Base-by-base conservation (phyloP, 164 flowering plant genomes). In the Vitis labrusca region DNA sequence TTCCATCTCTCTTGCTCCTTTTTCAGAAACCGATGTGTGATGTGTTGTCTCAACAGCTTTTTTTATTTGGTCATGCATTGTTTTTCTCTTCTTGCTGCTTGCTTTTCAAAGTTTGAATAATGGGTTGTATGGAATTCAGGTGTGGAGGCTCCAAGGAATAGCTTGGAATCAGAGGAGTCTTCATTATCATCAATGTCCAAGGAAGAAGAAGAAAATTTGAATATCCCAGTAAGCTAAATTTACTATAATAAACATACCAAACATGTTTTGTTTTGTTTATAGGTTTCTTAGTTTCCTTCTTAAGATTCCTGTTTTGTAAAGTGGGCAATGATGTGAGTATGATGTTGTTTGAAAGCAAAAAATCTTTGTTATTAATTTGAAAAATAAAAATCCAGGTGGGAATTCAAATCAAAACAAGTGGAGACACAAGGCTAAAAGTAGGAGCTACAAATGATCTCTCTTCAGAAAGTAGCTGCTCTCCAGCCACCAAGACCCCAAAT, bases 91-190 rank as follows among this genome's bases (percentile, higher is more conserved):
- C 48, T 8, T 69, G 6, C 54, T 12, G 1, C 15, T 29, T 12
- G 58, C n/a, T 73, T 19, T 66, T 16, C 15, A 56, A 27, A 10
- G 14, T 64, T 56, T 50, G 59, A 60, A 9, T 72, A 2, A 67
- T 77, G 73, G 71, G 56, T 50, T 54, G 68, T 54, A 49, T 69
- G 15, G 58, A 63, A 65, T 72, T 75, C 81, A 91, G 97, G 97
- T 27, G 71, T 74, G 10, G 94, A 89, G 74, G 95, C 99, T 52
- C 97, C 97, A 57, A 82, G 97, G 64, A 92, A 91, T 69, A 94
- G 97, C 81, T 84, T 89, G 85, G 91, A 94, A 71, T 74, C 80
- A 37, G 85, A 81, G 51, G 55, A 66, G 68, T 63, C 77, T 48
- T 53, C 83, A 16, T 62, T 66, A 10, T 73, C 89, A 27, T 30